These are phyloP conservation scores for Sporothrix variecibatus DNA, from an alignment of 2,329 filamentous ascomycete species.

Conservation along the genomic window DNA sequence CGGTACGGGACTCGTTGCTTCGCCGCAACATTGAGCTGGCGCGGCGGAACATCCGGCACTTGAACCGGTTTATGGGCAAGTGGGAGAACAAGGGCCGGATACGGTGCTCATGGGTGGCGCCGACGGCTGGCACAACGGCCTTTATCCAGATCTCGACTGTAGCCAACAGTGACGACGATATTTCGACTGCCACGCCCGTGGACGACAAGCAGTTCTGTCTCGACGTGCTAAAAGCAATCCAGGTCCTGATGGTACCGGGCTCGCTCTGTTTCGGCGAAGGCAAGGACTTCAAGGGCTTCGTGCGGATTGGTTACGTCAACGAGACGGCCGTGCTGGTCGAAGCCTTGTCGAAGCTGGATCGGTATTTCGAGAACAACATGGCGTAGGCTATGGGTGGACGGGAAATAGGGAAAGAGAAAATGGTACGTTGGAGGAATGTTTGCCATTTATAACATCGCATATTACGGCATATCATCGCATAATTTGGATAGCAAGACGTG, in stretches of 20 bases:
- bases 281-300: conserved; percentile 70
- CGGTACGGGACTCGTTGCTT: conserved; percentile 42
- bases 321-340: conserved; percentile 68
- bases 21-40: conserved; percentile 65
- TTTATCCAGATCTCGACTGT: conserved; percentile 69
- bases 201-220: conserved; percentile 74
- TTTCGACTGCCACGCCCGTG: conserved; percentile 50
- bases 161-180: conserved; percentile 38
- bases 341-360: conserved; percentile 56
- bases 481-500: background rate
- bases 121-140: conserved; percentile 76
- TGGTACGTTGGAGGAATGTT: background rate
- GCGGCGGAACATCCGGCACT: conserved; percentile 63
- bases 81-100: conserved; percentile 49
- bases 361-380: conserved; percentile 44
- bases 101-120: conserved; percentile 68
- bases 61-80: conserved; percentile 68
- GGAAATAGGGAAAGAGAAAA: background rate
- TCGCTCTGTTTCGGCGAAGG: conserved; percentile 69
- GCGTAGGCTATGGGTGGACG: background rate
- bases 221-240: conserved; percentile 66
- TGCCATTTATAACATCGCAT: background rate
- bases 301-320: conserved; percentile 75
- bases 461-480: background rate
- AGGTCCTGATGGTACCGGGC: conserved; percentile 75